These are phyloP conservation scores for Blastobotrys aristatus DNA, from an alignment of 1,139 yeast species.

Conservation along the genomic window DNA sequence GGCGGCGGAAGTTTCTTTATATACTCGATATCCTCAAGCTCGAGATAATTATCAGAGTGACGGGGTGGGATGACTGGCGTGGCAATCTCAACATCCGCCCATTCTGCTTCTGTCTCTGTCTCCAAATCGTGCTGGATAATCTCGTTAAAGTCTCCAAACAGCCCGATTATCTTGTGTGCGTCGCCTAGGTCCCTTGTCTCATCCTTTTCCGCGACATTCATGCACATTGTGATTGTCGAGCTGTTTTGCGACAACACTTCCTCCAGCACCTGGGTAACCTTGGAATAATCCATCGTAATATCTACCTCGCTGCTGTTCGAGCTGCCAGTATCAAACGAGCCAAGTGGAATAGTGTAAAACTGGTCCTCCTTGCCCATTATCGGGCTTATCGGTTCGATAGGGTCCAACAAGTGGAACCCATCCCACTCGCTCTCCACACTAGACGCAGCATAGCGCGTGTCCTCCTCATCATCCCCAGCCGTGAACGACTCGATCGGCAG, in stretches of 20 bases:
- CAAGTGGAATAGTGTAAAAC: no score
- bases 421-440: neutral
- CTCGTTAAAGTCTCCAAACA: neutral
- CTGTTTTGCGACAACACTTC: neutral
- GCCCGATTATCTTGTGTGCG: neutral
- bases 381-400: slow-evolving; percentile 5
- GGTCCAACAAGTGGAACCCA: slow-evolving; percentile 1
- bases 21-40: neutral
- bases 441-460: no score
- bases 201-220: neutral
- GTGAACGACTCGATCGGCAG: no score
- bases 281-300: neutral
- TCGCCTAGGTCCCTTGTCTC: neutral
- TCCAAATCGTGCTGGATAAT: neutral
- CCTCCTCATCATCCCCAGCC: no score
- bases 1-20: neutral
- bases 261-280: neutral
- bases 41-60: neutral
- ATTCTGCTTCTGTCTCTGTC: neutral
- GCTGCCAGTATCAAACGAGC: no score
- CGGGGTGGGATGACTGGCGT: neutral
- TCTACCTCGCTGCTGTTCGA: no score
- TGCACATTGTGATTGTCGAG: neutral
- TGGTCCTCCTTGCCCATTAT: no score
- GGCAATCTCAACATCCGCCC: neutral